phyloP scores from a whole-genome alignment of 345 rosid species.

The Sapria himalayana region DNA sequence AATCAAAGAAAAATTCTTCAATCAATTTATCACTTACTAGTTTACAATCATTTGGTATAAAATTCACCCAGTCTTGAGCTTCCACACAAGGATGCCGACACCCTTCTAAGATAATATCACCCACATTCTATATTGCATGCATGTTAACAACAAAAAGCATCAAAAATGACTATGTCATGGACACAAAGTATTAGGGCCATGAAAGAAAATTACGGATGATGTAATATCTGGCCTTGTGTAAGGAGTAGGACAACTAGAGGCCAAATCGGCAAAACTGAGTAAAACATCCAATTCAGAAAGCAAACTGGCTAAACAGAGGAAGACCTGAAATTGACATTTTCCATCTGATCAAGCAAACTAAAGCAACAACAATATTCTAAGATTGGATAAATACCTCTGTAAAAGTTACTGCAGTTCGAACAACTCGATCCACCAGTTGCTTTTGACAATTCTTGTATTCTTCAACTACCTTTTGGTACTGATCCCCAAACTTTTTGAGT shows the following conservation, averaged over 20 bases:
- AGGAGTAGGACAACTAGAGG: slow-evolving; percentile 75
- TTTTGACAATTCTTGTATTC: slow-evolving; percentile 64
- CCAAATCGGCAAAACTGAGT: slow-evolving; percentile 88
- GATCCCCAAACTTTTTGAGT: slow-evolving; percentile 83
- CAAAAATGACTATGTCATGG: slow-evolving; percentile 4
- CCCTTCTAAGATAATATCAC: slow-evolving; percentile 71
- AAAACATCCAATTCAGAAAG: slow-evolving; percentile 89
- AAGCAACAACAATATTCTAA: slow-evolving; percentile 3
- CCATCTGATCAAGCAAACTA: slow-evolving; percentile 3
- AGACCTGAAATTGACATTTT: slow-evolving; percentile 37
- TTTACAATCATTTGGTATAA: slow-evolving; percentile 90
- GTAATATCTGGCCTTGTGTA: slow-evolving; percentile 85
- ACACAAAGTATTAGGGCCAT: slow-evolving; percentile 7
- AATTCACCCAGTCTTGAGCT: slow-evolving; percentile 98
- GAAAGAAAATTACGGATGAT: slow-evolving; percentile 30
- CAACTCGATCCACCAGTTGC: slow-evolving; percentile 63
- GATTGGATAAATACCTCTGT: slow-evolving; percentile 38
- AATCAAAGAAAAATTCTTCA: too few relatives aligned
- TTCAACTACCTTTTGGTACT: slow-evolving; percentile 66
- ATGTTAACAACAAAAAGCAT: slow-evolving; percentile 3
- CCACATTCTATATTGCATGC: slow-evolving; percentile 34
- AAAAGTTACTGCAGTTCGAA: slow-evolving; percentile 61
- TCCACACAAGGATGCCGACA: slow-evolving; percentile 97
- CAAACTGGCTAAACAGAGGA: slow-evolving; percentile 44
- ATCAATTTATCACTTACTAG: too few relatives aligned